Evolutionary conservation across 2,329 filamentous ascomycete genomes (phyloP).

Genomic region (Colletotrichum filicis): DNA sequence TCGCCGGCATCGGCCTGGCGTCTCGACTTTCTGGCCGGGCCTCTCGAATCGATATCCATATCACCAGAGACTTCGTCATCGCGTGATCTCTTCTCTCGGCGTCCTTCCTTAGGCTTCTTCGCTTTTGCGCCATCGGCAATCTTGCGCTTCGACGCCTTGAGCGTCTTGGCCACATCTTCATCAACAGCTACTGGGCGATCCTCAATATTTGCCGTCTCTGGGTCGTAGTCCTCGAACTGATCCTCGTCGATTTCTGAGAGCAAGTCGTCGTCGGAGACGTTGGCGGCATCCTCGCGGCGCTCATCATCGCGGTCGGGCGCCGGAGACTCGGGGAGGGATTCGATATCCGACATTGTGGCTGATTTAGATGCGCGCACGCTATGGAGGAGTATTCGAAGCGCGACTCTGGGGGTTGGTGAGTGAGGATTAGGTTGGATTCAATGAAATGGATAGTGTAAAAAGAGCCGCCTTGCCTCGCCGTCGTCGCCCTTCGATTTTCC

Average conservation of each 20-base stretch:
- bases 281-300: slow-evolving; percentile 43
- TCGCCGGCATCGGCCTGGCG: slow-evolving; percentile 55
- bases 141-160: slow-evolving; percentile 75
- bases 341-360: slow-evolving; percentile 57
- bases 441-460: neutral
- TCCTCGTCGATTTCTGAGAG: slow-evolving; percentile 77
- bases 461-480: neutral
- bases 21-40: slow-evolving; percentile 57
- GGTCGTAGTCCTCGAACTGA: slow-evolving; percentile 77
- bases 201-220: slow-evolving; percentile 70
- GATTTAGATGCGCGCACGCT: neutral
- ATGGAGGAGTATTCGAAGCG: neutral
- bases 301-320: slow-evolving; percentile 48
- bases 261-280: slow-evolving; percentile 62
- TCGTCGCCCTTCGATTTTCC: slow-evolving; percentile 26
- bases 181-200: slow-evolving; percentile 75
- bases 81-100: slow-evolving; percentile 70
- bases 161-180: slow-evolving; percentile 70
- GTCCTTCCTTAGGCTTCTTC: slow-evolving; percentile 82
- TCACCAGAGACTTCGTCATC: slow-evolving; percentile 62
- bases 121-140: slow-evolving; percentile 70
- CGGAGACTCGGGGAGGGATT: slow-evolving; percentile 53
- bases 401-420: neutral
- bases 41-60: slow-evolving; percentile 53
- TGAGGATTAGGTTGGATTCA: neutral